phyloP scores from a whole-genome alignment of 371 early-diverging fungal species.

The Apophysomyces trapeziformis region DNA sequence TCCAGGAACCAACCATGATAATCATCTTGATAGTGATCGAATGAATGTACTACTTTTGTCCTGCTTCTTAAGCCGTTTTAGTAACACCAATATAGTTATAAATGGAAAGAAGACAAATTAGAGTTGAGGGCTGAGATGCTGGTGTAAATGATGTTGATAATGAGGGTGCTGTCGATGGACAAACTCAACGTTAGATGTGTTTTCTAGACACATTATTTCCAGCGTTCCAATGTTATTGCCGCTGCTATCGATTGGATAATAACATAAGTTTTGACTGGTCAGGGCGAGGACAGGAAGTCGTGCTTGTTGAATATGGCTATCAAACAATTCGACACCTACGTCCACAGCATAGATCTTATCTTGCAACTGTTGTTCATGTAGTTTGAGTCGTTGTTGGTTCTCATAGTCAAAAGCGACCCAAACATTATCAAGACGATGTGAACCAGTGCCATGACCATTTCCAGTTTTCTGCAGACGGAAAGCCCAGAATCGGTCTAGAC shows the following conservation, averaged over 20 bases:
- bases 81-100: neutral
- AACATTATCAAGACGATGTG: slow-evolving; percentile 8
- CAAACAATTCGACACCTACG: slow-evolving; percentile 29
- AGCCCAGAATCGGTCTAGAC: slow-evolving; percentile 36
- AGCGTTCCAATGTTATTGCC: slow-evolving; percentile 24
- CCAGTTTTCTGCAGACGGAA: slow-evolving; percentile 17
- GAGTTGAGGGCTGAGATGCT: neutral
- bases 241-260: slow-evolving; percentile 24
- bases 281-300: slow-evolving; percentile 32
- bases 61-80: neutral
- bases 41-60: too few relatives aligned
- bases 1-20: too few relatives aligned
- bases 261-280: slow-evolving; percentile 23
- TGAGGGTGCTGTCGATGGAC: slow-evolving; percentile 19
- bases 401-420: slow-evolving; percentile 42
- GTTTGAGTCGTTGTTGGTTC: slow-evolving; percentile 30
- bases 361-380: slow-evolving; percentile 12
- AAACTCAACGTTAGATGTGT: slow-evolving; percentile 18
- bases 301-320: slow-evolving; percentile 38
- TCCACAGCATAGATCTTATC: slow-evolving; percentile 3
- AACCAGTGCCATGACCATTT: neutral
- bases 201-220: slow-evolving; percentile 24
- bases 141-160: slow-evolving; percentile 2
- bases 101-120: neutral
- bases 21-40: too few relatives aligned